Evolutionary conservation across 345 rosid genomes (phyloP), one percentile per base, ranked within the genome.

Genomic region (Eucalyptus polyanthemos): DNA sequence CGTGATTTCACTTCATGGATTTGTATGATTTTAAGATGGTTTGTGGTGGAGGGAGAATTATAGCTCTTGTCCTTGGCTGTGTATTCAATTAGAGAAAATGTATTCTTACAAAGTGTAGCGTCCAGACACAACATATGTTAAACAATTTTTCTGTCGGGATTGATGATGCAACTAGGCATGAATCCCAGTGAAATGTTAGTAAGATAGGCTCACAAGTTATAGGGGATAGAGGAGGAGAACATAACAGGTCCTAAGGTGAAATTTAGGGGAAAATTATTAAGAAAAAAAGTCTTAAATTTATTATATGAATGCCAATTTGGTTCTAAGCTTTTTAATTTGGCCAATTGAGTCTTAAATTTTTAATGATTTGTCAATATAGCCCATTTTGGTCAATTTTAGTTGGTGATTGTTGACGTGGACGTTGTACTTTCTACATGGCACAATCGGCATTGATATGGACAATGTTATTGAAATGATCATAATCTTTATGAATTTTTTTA

Each of bases 401-500:
- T 53, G 25, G 11, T 21, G 58, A 53, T 53, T 4, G 58, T 0
- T 53, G 58, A 53, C 0, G 5, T 21, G 11, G 11, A 53, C 0
- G 1, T 53, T 53, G 58, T 53, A 53, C 1, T 21, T 53, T 53
- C 2, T 53, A 53, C 58, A 53, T 53, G 58, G 5, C 25, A 53
- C 25, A 53, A 53, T 8, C 0, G 25, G 11, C 5, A 53, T 53
- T 53, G 0, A 53, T 21, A 53, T 53, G 5, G 0, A 25, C 11
- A 53, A 53, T 8, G 58, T 53, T 53, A 53, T 53, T 53, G 58
- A 19, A 21, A 53, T 53, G 0, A 8, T 53, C 25, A 53, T 53
- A 53, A 8, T 53, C 0, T 21, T 21, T 53, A 8, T 53, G 58
- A 51, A 21, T 19, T 53, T 53, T 53, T 53, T 53, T 53, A 19